Percentiles rank a stretch among this genome's conserved stretches.
Evolutionary conservation across 164 flowering plant species (phyloP).

Genomic region (Annona cherimola): DNA sequence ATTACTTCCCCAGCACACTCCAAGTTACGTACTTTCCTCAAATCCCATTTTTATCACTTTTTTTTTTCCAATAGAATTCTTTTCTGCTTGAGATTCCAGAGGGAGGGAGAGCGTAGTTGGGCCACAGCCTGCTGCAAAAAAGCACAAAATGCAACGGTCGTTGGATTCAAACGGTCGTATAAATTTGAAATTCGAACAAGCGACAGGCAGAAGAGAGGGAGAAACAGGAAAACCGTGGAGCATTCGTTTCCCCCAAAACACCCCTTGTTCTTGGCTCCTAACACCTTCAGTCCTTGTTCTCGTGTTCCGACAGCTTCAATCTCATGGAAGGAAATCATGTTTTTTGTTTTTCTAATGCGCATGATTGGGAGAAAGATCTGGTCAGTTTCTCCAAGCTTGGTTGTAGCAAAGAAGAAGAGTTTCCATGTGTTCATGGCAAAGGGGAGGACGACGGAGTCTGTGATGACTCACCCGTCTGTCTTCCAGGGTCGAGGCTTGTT

Average conservation of each 20-base stretch:
- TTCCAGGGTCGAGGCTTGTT: conserved; percentile 49
- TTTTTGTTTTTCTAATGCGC: conserved; percentile 19
- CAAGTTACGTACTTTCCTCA: too few species aligned
- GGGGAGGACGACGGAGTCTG: conserved; percentile 23
- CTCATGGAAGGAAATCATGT: conserved; percentile 31
- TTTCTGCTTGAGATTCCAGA: too few species aligned
- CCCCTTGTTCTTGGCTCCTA: too few species aligned
- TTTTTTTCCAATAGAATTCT: too few species aligned
- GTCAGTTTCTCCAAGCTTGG: conserved; percentile 7
- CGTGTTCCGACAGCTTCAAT: not conserved
- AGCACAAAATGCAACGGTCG: conserved; percentile 13
- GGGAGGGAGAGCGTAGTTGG: not conserved
- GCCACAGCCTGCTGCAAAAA: not conserved
- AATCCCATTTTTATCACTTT: too few species aligned
- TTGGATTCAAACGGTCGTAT: conserved; percentile 26
- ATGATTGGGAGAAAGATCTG: conserved; percentile 27
- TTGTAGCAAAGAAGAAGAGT: conserved; percentile 11
- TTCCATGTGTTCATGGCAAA: conserved; percentile 16
- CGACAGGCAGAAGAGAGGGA: not conserved
- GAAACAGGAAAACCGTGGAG: not conserved
- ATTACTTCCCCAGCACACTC: too few species aligned
- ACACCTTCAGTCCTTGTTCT: too few species aligned
- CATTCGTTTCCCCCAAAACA: not conserved
- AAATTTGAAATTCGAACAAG: conserved; percentile 30
- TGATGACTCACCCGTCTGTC: conserved; percentile 52